Evolutionary conservation across 139 green algal species (phyloP).

Genomic region (Picochlorum sp.): DNA sequence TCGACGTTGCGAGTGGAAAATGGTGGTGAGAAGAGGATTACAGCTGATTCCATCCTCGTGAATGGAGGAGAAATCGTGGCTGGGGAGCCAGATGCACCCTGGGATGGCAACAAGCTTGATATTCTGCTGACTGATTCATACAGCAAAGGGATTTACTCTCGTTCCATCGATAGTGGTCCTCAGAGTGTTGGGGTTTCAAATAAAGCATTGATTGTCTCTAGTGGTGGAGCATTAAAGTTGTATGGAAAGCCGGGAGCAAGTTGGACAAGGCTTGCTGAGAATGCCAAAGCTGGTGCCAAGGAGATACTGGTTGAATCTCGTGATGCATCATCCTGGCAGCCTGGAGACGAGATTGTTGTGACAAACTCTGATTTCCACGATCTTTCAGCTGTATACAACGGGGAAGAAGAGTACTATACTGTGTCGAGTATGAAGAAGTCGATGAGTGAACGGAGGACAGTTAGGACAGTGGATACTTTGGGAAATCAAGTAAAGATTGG

Average conservation of each 20-base stretch:
- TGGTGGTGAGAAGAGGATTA: background rate
- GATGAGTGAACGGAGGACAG: background rate
- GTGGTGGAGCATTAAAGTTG: background rate
- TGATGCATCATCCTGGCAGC: background rate
- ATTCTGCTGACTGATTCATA: background rate
- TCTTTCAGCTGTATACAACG: background rate
- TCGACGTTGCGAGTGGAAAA: background rate
- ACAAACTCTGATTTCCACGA: slow-evolving; percentile 5
- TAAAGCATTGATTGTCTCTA: background rate
- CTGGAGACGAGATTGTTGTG: background rate
- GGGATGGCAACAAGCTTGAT: background rate
- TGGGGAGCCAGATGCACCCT: background rate
- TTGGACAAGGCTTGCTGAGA: background rate
- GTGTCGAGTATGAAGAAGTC: background rate
- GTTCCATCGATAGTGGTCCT: background rate
- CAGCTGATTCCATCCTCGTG: background rate
- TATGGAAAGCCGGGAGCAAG: background rate
- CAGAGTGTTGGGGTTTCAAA: background rate
- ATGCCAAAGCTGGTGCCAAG: background rate
- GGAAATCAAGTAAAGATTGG: background rate
- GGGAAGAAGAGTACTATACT: background rate
- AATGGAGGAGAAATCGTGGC: background rate
- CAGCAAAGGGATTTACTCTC: background rate
- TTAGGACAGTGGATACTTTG: background rate
- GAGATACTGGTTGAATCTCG: background rate